Base-by-base conservation (phyloP, 495 filamentous ascomycete species). In the Aspergillus panamensis region DNA sequence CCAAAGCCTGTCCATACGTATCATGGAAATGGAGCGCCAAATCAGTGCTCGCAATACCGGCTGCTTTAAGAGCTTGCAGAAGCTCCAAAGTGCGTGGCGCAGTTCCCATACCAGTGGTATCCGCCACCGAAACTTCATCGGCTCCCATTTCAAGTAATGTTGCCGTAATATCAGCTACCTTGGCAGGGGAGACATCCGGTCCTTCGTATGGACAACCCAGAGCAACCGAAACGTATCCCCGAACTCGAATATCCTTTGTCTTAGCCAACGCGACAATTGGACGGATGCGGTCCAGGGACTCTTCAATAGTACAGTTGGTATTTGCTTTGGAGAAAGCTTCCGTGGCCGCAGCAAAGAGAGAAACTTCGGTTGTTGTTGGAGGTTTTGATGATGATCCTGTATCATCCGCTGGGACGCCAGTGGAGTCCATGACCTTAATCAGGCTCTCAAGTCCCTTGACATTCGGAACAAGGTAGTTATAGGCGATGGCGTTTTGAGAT, bases 51-150 rank as follows among this genome's bases (percentile, higher is more conserved):
- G 85, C 78, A 47, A 97, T 85, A 0, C 92, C 90, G 4, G 91
- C 89, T 5, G 85, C 84, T 20, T 79, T 77, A 65, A 96, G 77
- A 17, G 89, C 84, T 53, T 79, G 76, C 55, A 95, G 72, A 40
- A 95, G 78, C 65, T 85, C 82, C 63, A 82, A 77, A 0, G 89
- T 94, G 20, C 87, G 79, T 1, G 91, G 90, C 19, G 87, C 90
- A 0, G 94, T 97, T 6, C 95, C 94, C 89, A 96, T 96, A 8
- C 94, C 94, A 1, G 94, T 97, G 0, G 94, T 98, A 65, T 98
- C 94, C 0, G 91, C 94, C 5, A 98, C 83, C 8, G 88, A 88
- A 40, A 98, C 92, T 73, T 97, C 91, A 65, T 97, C 92, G 3
- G 89, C 93, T 17, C 94, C 94, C 90, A 96, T 96, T 66, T 96